Base-by-base conservation (phyloP, 208 protist species). In the Trypanosoma brucei region DNA sequence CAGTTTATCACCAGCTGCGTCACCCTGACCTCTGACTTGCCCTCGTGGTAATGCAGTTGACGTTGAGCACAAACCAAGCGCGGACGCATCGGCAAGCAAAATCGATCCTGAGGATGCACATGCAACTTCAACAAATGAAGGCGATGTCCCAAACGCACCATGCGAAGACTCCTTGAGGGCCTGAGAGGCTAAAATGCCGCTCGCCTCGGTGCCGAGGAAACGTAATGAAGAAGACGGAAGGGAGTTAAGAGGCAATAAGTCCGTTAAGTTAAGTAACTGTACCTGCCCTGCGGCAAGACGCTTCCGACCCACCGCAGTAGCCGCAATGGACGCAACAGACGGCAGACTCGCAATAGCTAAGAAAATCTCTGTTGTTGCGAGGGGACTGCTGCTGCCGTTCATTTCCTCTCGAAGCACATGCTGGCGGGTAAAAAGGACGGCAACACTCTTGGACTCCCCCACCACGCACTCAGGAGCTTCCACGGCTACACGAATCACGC, bases 241-340 rank as follows among this genome's bases (percentile, higher is more conserved):
- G 31, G 34, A 62, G 5, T 22, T 30, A 51, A 11, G 3, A 22
- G 57, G 51, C 2, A 76, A 34, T 14, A 51, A 42, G 37, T 52
- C 30, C 8, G 81, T 76, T 30, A 86, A 48, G 44, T 91, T 81
- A 45, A 81, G 67, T 31, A 81, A 82, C 52, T 81, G 75, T 2
- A 78, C 70, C 31, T 83, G 72, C 5, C 85, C 85, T 13, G 80
- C 59, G 11, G 67, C 72, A 78, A 80, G 83, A 8, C 74, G 55
- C 35, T 56, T 54, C 34, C 66, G 45, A 1, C 72, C 58, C 31
- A 54, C 58, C 39, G 58, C 59, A 8, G 58, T 62, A 30, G 55
- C 59, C 31, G 51, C 54, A 34, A 68, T 4, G 11, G 60, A 55
- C 7, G 39, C 31, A 14, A 75, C 76, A 46, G 82, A 75, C 3